Conservation (phyloP, 345 rosid genomes). For the Mangifera indica region DNA sequence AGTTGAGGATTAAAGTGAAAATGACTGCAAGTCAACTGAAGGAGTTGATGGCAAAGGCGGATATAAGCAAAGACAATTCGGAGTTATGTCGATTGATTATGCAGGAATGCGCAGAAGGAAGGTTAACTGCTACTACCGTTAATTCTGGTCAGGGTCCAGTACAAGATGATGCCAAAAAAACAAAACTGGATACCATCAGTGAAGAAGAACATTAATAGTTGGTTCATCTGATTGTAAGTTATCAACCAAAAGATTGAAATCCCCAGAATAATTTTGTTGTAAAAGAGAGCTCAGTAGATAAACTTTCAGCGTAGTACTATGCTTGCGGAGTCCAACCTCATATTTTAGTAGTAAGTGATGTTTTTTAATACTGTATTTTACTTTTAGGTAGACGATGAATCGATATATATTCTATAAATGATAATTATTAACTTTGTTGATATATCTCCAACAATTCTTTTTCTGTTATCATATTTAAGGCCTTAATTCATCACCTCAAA, state of each 20-base stretch:
- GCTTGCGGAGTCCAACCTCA: too few relatives aligned
- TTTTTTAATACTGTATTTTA: too few relatives aligned
- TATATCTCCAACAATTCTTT: background rate
- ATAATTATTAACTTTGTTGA: background rate
- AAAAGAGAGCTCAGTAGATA: background rate
- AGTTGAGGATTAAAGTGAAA: conserved; percentile 23
- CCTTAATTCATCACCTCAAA: background rate
- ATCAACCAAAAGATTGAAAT: background rate
- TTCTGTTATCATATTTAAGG: background rate
- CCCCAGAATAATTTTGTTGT: background rate
- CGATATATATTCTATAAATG: too few relatives aligned
- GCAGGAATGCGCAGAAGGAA: conserved; percentile 29
- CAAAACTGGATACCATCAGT: conserved; percentile 13
- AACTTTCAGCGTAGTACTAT: background rate
- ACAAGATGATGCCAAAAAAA: background rate
- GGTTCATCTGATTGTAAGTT: background rate
- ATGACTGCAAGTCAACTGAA: conserved; percentile 17
- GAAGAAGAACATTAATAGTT: conserved; percentile 15
- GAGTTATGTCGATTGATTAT: conserved; percentile 26
- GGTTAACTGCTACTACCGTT: conserved; percentile 13
- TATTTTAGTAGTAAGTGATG: too few relatives aligned
- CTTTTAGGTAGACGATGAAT: too few relatives aligned
- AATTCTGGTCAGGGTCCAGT: background rate
- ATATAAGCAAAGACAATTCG: conserved; percentile 12
- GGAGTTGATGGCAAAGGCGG: conserved; percentile 23